Base-by-base conservation (phyloP, 306 rosid species). In the Trifolium subterraneum region DNA sequence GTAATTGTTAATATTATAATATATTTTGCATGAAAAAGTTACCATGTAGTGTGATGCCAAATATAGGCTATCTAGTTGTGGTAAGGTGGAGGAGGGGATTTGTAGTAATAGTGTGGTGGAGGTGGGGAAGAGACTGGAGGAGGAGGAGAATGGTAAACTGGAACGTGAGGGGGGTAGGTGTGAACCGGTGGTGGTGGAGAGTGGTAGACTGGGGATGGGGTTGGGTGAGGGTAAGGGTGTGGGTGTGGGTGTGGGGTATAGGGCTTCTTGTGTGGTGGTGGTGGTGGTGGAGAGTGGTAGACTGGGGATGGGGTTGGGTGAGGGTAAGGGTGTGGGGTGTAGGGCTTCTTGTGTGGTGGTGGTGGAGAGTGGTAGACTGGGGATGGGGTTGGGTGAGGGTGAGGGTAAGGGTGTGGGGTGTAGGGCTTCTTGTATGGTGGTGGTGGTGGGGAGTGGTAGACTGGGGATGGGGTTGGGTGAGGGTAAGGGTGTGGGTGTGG, bases 81-180 rank as follows among this genome's bases (percentile, higher is more conserved):
- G 83, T 88, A 51, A 29, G 95, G 92, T 16, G 95, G 95, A 76
- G 95, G 95, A 41, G 87, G 86, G 20, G 88, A 89, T 33, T 86
- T 41, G 33, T 89, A 71, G 39, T 83, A 18, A 48, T 88, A 74
- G 23, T 85, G 87, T 35, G 90, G 92, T 66, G 92, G 90, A 20
- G 86, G 83, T 12, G 85, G 85, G 51, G 80, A 73, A 78, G 79
- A 72, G 8, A 71, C 76, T 3, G 85, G 87, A 29, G 85, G 84
- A 33, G 84, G 84, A 23, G 72, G 74, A 19, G 83, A 73, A 41
- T 79, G 78, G 78, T 66, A 78, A 0, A 64, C 54, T 72, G 82
- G 82, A 65, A 44, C 18, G 14, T 65, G 54, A 23, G 61, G 68
- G 5, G 82, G 77, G 62, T 61, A 60, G 0, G 51, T 41, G 41